A percentile compares a stretch with the other conserved stretches of the same genome.
phyloP scores from a whole-genome alignment of 2,329 filamentous ascomycete species.

The Phialocephala sp. region DNA sequence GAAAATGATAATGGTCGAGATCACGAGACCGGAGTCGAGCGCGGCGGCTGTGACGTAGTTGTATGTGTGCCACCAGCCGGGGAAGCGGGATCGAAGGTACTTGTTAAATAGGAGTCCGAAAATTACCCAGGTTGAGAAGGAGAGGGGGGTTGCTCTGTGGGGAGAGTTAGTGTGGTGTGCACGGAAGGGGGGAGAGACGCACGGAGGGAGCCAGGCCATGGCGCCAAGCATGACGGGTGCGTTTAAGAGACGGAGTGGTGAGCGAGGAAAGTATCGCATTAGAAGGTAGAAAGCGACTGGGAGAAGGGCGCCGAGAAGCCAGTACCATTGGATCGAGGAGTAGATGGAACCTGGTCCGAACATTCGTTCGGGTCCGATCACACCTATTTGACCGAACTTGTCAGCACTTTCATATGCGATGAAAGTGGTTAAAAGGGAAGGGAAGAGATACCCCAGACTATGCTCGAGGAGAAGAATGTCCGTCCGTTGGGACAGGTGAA shows the following conservation, averaged over 20 bases:
- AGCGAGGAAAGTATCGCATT: slow-evolving; percentile 64
- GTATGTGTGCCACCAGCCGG: slow-evolving; percentile 78
- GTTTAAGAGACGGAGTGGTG: slow-evolving; percentile 63
- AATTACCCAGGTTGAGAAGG: slow-evolving; percentile 73
- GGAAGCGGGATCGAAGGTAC: slow-evolving; percentile 66
- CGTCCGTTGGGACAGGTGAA: slow-evolving; percentile 63
- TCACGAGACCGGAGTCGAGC: slow-evolving; percentile 70
- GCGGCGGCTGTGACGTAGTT: slow-evolving; percentile 78
- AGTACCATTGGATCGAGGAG: slow-evolving; percentile 70
- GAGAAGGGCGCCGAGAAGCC: slow-evolving; percentile 69
- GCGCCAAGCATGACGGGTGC: slow-evolving; percentile 50
- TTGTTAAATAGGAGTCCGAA: slow-evolving; percentile 74
- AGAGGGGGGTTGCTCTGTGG: slow-evolving; percentile 66
- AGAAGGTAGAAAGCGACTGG: slow-evolving; percentile 64
- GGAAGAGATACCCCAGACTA: slow-evolving; percentile 61
- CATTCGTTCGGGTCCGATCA: slow-evolving; percentile 73
- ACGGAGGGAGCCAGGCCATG: slow-evolving; percentile 45
- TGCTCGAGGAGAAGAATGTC: slow-evolving; percentile 67
- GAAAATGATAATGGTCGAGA: slow-evolving; percentile 73
- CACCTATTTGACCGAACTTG: slow-evolving; percentile 47
- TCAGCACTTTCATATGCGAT: not conserved
- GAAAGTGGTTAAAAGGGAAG: slow-evolving; percentile 68
- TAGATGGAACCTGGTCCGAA: slow-evolving; percentile 71
- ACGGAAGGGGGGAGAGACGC: not conserved
- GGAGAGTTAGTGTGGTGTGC: not conserved